These are phyloP conservation scores for Chamaecrista fasciculata DNA, from an alignment of 306 rosid genomes.

Conservation along the genomic window DNA sequence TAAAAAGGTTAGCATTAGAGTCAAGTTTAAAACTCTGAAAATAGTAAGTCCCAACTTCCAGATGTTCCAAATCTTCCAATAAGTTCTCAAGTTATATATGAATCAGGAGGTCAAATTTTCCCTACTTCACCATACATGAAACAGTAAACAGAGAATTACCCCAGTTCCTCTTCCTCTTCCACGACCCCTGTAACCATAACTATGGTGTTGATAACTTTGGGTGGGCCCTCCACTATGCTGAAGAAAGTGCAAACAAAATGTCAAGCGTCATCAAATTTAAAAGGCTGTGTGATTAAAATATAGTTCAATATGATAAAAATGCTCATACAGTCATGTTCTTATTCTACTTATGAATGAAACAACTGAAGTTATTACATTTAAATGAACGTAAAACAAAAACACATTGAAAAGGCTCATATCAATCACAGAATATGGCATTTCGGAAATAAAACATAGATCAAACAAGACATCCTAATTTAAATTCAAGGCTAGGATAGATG, in stretches of 20 bases:
- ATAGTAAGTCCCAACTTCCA: not conserved
- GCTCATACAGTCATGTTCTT: not conserved
- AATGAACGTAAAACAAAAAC: not conserved
- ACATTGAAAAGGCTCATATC: constrained; percentile 3
- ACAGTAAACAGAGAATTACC: constrained; percentile 48
- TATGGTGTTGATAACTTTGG: constrained; percentile 44
- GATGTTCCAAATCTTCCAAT: constrained; percentile 1
- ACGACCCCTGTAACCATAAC: constrained; percentile 63
- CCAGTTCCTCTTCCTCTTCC: constrained; percentile 76
- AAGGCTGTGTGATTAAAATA: not conserved
- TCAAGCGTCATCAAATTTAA: constrained; percentile 28
- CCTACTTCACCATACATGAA: constrained; percentile 12
- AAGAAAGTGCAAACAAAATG: constrained; percentile 20
- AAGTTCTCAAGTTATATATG: not conserved
- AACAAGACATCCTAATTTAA: constrained; percentile 5
- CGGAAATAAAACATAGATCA: constrained; percentile 17
- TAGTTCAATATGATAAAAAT: constrained; percentile 1
- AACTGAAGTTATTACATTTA: not conserved
- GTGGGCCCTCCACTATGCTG: constrained; percentile 63
- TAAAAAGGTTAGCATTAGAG: not conserved
- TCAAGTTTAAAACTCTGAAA: not conserved
- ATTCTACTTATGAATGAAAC: not conserved
- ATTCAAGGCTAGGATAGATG: not conserved
- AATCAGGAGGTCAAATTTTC: not conserved
- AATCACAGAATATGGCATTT: constrained; percentile 5